Conservation (phyloP, 495 filamentous ascomycete genomes). For the Aspergillus mulundensis region DNA sequence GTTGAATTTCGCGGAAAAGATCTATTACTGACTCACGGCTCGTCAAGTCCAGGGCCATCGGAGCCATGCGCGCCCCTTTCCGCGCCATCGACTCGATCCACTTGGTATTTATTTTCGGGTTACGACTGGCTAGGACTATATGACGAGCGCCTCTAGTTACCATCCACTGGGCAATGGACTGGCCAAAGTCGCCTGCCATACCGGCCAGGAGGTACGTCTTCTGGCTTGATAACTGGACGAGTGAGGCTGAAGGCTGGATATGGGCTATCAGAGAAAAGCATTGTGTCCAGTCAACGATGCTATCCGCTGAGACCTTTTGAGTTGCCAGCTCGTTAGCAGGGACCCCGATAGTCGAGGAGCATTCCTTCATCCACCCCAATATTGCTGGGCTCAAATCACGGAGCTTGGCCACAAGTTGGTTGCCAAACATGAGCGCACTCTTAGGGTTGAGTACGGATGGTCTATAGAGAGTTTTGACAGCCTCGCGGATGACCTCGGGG, state of each 20-base stretch:
- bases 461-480: too few species aligned
- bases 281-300: too few species aligned
- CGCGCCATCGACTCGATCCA: constrained; percentile 29
- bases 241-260: background rate
- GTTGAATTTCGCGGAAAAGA: background rate
- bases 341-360: too few species aligned
- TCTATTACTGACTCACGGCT: constrained; percentile 2
- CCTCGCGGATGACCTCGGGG: too few species aligned
- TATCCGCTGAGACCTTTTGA: too few species aligned
- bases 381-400: too few species aligned
- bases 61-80: background rate
- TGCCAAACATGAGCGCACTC: background rate
- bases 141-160: constrained; percentile 12
- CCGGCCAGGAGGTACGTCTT: constrained; percentile 26
- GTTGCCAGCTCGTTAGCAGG: too few species aligned
- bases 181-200: constrained; percentile 24
- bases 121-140: constrained; percentile 42
- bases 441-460: too few species aligned
- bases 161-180: constrained; percentile 26
- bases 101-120: constrained; percentile 38
- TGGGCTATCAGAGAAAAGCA: too few species aligned
- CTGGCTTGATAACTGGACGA: constrained; percentile 16
- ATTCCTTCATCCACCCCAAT: too few species aligned
- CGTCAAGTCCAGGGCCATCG: too few species aligned
- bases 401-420: background rate